Percentiles rank a stretch among this genome's conserved stretches.
Evolutionary conservation across 202 grass and related monocot genomes (phyloP).

Genomic region (Musa balbisiana): DNA sequence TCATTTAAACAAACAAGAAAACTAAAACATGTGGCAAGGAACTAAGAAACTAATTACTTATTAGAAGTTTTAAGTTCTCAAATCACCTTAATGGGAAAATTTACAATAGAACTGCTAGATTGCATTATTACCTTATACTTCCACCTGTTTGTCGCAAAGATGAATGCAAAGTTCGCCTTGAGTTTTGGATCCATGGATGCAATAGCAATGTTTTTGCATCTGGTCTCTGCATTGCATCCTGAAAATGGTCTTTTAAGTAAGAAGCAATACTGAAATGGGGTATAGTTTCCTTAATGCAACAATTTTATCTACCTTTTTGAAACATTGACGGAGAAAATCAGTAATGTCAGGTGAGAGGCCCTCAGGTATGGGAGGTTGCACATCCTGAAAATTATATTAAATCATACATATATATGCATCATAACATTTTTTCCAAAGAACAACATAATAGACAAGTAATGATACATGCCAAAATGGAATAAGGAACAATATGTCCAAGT

Average conservation of each 20-base stretch:
- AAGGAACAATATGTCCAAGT: no score
- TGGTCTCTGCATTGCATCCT: constrained; percentile 95
- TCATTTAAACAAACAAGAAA: background rate
- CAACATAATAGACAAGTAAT: no score
- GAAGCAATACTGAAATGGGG: background rate
- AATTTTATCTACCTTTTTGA: constrained; percentile 59
- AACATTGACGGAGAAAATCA: constrained; percentile 95
- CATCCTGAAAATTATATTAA: constrained; percentile 46
- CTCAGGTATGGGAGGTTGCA: constrained; percentile 88
- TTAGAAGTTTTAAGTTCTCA: background rate
- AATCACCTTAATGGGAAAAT: background rate
- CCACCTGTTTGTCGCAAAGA: constrained; percentile 48
- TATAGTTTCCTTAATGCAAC: background rate
- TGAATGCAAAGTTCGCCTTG: constrained; percentile 63
- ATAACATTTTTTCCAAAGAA: no score
- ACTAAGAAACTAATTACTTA: background rate
- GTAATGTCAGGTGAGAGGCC: constrained; percentile 86
- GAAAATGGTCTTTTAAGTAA: constrained; percentile 33
- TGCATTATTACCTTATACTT: constrained; percentile 42
- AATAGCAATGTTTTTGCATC: constrained; percentile 93
- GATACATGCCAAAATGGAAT: no score
- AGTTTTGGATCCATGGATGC: constrained; percentile 94
- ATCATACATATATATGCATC: background rate
- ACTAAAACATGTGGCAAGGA: background rate
- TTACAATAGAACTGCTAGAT: background rate